Base-by-base conservation (phyloP, 1,284 basidiomycete species). In the Fistulinella staudtii region DNA sequence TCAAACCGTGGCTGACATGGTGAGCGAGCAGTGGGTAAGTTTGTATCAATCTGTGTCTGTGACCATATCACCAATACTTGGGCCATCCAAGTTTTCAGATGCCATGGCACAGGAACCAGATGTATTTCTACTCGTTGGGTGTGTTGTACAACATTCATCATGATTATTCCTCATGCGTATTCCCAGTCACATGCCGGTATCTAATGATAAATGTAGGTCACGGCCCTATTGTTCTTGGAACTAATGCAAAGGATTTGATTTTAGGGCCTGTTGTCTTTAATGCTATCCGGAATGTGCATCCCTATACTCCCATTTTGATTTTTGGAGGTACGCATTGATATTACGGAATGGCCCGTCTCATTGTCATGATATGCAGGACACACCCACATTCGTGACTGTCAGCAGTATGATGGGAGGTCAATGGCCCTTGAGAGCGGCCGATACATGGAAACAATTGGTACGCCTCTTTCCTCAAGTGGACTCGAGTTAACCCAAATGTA, bases 371-470 rank as follows among this genome's bases (percentile, higher is more conserved):
- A 21, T 21, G 20, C 43, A 77, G 80, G 84, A 3, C 87, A 91
- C 54, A 78, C 73, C 1, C 89, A 91, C 57, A 83, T 91, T 46
- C 79, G 88, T 43, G 85, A 90, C 60, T 92, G 89, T 63, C 57
- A 76, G 70, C 68, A 64, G 69, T 76, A 46, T 34, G 83, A 85
- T 57, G 74, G 75, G 6, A 75, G 80, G n/a, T 77, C 80, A 0
- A 84, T 89, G 73, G 73, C 79, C 1, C 66, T 93, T 27, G 86
- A 89, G 54, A 89, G 86, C 43, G 90, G 90, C 36, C 73, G 87
- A 21, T 93, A 91, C 62, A 85, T 93, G 81, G 90, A 93, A 67
- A 92, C 90, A 5, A 72, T 93, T 45, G 88, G 87, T 71, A 59
- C 52, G 70, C 55, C 14, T 3, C 2, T 25, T 28, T 3, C n/a